A percentile compares a stretch with the other conserved stretches of the same genome.
phyloP scores from a whole-genome alignment of 805 yeast genomes.

The Lachancea lanzarotensis region DNA sequence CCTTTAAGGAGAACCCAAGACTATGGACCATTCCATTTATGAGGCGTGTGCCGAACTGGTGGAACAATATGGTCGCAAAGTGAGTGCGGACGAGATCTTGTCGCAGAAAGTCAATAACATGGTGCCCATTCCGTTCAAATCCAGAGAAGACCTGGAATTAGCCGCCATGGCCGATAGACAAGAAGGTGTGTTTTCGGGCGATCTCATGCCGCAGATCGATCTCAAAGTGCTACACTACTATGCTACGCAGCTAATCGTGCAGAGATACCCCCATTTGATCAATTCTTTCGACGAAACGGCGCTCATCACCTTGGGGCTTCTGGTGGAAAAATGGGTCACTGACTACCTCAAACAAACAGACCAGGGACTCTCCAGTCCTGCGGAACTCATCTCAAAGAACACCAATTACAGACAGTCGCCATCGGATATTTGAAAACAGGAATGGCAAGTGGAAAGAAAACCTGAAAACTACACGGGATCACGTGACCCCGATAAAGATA shows the following conservation, averaged over 20 bases:
- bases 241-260: constrained; percentile 27
- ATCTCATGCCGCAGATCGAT: constrained; percentile 26
- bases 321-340: constrained; percentile 35
- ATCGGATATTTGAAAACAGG: constrained; percentile 15
- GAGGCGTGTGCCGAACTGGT: constrained; percentile 29
- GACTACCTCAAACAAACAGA: constrained; percentile 19
- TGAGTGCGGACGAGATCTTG: constrained; percentile 31
- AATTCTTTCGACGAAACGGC: constrained; percentile 34
- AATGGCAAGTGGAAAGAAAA: too few species aligned
- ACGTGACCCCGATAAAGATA: too few species aligned
- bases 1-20: too few species aligned
- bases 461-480: too few species aligned
- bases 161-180: constrained; percentile 18
- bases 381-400: constrained; percentile 19
- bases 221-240: constrained; percentile 35
- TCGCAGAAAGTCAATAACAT: constrained; percentile 21
- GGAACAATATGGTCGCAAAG: constrained; percentile 20
- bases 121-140: constrained; percentile 30
- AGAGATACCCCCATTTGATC: constrained; percentile 25
- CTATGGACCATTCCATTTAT: constrained; percentile 26
- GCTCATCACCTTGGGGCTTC: constrained; percentile 31
- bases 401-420: constrained; percentile 25
- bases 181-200: constrained; percentile 26
- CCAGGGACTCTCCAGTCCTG: constrained; percentile 15
- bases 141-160: constrained; percentile 25